Base-by-base conservation (phyloP, 306 rosid genomes). In the Cucurbita pepo region DNA sequence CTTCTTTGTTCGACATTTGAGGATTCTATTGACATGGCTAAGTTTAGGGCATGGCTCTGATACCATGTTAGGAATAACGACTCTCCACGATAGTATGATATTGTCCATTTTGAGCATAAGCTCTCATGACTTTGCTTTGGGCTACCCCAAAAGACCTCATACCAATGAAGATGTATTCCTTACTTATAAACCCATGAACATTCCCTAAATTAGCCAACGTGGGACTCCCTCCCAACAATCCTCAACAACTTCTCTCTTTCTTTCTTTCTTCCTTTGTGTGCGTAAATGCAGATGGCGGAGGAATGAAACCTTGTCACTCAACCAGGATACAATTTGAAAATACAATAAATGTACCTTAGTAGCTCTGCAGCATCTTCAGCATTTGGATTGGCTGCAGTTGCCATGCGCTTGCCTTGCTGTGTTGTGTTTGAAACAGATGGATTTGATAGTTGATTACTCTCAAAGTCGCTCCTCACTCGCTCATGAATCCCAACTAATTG, bases 331-430 rank as follows among this genome's bases (percentile, higher is more conserved):
- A 54, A 18, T 38, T 52, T 41, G 63, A 71, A 54, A 54, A 51
- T n/a, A 54, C 40, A 38, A 52, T 36, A 48, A 41, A 72, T 57
- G 73, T 77, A 91, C 97, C 97, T 90, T 63, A 90, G 85, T 57
- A 94, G 88, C 6, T 85, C 97, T 30, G 98, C 96, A 80, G 98
- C 97, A 82, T 94, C 97, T 83, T 89, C 98, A 47, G 89, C 91
- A 85, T 81, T 86, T 74, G 98, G 98, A 89, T 94, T 88, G 79
- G 98, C 77, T 78, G 88, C 97, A 69, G 90, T 81, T 62, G 87
- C 83, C 41, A 80, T 76, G 38, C 80, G 90, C 80, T 89, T 90
- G 86, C 56, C 85, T 77, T 82, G 87, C 79, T 75, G 85, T 44
- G 83, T 61, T 58, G 85, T 44, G 75, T 69, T 83, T 10, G 76